Evolutionary conservation across 352 stramenopile genomes (phyloP).

Genomic region (Pythium plurisporium): DNA sequence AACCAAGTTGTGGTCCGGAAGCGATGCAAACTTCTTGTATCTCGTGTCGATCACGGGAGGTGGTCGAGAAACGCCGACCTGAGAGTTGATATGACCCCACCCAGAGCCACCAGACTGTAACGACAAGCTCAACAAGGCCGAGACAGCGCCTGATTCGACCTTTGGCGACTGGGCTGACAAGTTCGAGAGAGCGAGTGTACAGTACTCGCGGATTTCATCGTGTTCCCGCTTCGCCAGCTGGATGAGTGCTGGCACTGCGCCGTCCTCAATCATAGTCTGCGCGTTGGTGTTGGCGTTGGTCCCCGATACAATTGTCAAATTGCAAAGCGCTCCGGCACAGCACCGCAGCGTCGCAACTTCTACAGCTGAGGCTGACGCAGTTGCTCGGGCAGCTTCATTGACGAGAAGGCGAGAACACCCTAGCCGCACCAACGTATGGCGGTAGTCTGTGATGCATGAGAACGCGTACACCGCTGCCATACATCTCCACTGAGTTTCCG

Average conservation of each 20-base stretch:
- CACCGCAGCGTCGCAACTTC: constrained; percentile 31
- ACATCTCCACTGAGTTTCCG: constrained; percentile 62
- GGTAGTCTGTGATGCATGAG: constrained; percentile 37
- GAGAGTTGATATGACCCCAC: not conserved
- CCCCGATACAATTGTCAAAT: constrained; percentile 42
- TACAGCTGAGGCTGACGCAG: constrained; percentile 10
- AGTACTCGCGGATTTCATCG: constrained; percentile 58
- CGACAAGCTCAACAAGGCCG: constrained; percentile 49
- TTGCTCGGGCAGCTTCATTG: constrained; percentile 28
- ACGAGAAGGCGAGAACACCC: constrained; percentile 50
- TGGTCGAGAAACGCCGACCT: constrained; percentile 29
- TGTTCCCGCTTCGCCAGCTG: constrained; percentile 56
- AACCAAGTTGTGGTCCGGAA: constrained; percentile 31
- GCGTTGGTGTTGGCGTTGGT: constrained; percentile 26
- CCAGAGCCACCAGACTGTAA: constrained; percentile 6
- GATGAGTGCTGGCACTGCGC: constrained; percentile 58
- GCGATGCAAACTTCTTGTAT: constrained; percentile 36
- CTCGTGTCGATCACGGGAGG: constrained; percentile 38
- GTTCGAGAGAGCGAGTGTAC: constrained; percentile 68
- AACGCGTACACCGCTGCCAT: constrained; percentile 53
- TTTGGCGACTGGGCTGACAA: constrained; percentile 61
- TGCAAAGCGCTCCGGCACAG: constrained; percentile 56
- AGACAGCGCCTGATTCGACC: constrained; percentile 63
- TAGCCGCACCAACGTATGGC: constrained; percentile 40
- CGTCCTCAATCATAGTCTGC: constrained; percentile 55